These are phyloP conservation scores for Emydomyces testavorans DNA, from an alignment of 2,329 filamentous ascomycete genomes.

Conservation along the genomic window DNA sequence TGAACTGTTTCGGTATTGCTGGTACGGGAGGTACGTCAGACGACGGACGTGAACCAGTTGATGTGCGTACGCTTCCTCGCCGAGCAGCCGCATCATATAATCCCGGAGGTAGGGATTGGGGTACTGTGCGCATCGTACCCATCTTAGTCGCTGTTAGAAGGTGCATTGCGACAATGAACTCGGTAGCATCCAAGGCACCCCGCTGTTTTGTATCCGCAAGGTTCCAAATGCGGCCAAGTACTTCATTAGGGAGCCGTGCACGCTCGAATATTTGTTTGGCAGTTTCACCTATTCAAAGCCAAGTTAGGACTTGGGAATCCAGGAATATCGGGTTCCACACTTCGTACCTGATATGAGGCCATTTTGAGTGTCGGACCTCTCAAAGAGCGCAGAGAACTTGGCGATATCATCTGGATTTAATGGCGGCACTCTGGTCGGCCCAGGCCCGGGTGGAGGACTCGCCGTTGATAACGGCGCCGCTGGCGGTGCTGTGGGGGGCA, in stretches of 20 bases:
- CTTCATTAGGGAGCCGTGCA: conserved; percentile 77
- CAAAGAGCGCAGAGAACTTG: conserved; percentile 82
- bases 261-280: conserved; percentile 94
- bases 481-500: conserved; percentile 24
- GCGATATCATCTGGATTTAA: conserved; percentile 77
- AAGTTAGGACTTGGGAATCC: conserved; percentile 11
- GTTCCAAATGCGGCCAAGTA: conserved; percentile 90
- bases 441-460: conserved; percentile 36
- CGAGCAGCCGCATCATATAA: conserved; percentile 84
- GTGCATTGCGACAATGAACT: conserved; percentile 98
- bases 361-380: conserved; percentile 68
- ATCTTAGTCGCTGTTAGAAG: conserved; percentile 84
- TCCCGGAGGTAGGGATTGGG: conserved; percentile 66
- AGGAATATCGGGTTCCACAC: neutral
- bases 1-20: conserved; percentile 73
- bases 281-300: conserved; percentile 50
- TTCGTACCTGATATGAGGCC: conserved; percentile 57
- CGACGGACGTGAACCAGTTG: conserved; percentile 42
- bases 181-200: conserved; percentile 71
- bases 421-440: conserved; percentile 74
- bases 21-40: conserved; percentile 46
- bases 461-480: conserved; percentile 44
- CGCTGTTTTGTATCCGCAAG: conserved; percentile 88
- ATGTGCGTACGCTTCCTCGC: conserved; percentile 43
- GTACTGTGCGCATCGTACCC: conserved; percentile 65